Evolutionary conservation across 768 basidiomycete species (phyloP).

Genomic region (Cubamyces sp.): DNA sequence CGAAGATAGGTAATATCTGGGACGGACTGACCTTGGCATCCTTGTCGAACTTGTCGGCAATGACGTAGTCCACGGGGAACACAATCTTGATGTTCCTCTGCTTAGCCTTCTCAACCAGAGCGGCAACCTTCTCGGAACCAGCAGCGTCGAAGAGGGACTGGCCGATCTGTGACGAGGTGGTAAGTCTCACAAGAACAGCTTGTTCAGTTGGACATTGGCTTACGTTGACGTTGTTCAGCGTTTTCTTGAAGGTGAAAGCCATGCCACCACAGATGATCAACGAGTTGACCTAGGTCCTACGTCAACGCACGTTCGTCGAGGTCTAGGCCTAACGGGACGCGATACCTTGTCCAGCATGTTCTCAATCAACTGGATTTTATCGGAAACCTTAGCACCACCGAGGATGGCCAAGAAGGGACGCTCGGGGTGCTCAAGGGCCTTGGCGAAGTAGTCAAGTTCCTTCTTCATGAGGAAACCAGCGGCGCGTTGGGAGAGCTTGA

Average conservation of each 20-base stretch:
- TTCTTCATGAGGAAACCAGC: conserved; percentile 98
- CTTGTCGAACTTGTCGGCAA: conserved; percentile 94
- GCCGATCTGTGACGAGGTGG: conserved; percentile 66
- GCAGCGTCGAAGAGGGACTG: conserved; percentile 91
- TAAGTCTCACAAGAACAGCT: not conserved
- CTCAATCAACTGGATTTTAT: conserved; percentile 98
- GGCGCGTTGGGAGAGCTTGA: conserved; percentile 89
- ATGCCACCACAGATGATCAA: conserved; percentile 98
- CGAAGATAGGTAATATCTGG: not conserved
- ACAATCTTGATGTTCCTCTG: conserved; percentile 91
- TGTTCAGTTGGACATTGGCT: conserved; percentile 24
- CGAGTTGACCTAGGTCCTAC: conserved; percentile 72
- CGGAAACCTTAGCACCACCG: conserved; percentile 97
- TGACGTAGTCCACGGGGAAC: conserved; percentile 94
- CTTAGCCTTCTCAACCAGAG: conserved; percentile 89
- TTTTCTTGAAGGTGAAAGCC: conserved; percentile 99
- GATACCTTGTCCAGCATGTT: conserved; percentile 96
- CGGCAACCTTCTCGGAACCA: conserved; percentile 84
- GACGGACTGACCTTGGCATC: conserved; percentile 69
- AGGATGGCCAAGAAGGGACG: conserved; percentile 97
- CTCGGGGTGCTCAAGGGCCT: conserved; percentile 93
- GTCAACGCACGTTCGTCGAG: not conserved
- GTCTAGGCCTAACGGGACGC: not conserved
- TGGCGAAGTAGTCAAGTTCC: conserved; percentile 98
- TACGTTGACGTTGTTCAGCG: conserved; percentile 76